Evolutionary conservation across 768 basidiomycete species (phyloP).

Genomic region (Serendipita sp.): DNA sequence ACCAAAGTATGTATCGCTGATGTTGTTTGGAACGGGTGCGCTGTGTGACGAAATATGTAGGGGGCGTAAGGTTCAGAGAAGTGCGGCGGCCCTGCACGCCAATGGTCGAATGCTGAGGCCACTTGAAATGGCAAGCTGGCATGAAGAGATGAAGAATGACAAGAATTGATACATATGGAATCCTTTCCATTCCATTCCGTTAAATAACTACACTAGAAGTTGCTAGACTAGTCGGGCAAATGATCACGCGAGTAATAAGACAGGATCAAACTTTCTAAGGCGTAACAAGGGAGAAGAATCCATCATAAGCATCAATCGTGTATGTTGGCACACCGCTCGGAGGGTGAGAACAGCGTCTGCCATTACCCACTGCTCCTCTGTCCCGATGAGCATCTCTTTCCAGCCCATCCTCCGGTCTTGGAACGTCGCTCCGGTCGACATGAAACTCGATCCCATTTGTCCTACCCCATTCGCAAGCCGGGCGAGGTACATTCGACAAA

Average conservation of each 20-base stretch:
- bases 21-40: background rate
- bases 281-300: background rate
- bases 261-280: background rate
- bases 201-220: no score
- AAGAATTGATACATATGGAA: background rate
- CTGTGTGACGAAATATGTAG: background rate
- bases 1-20: background rate
- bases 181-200: background rate
- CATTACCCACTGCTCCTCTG: background rate
- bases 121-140: no score
- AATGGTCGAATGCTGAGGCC: no score
- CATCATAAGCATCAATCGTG: background rate
- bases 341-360: conserved; percentile 1
- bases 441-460: background rate
- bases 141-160: no score
- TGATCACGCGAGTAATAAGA: background rate
- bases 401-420: background rate
- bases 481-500: background rate
- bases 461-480: background rate
- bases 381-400: background rate
- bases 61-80: background rate
- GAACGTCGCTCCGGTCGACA: background rate
- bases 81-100: no score
- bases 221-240: no score
- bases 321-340: background rate